phyloP scores from a whole-genome alignment of 768 basidiomycete genomes.

The Suillus americanus region DNA sequence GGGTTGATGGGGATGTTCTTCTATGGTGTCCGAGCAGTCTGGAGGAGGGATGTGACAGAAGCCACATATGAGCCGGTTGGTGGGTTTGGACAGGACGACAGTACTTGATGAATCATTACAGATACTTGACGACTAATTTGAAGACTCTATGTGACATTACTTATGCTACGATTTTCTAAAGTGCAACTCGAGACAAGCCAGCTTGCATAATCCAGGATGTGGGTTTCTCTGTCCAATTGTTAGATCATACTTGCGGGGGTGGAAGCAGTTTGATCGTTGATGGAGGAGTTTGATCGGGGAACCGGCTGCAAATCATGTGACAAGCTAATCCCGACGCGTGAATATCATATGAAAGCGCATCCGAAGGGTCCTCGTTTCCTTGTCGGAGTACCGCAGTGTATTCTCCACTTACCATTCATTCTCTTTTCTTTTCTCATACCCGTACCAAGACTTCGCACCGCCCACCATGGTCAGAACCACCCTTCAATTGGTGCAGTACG shows the following conservation, averaged over 20 bases:
- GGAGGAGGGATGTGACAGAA: slow-evolving; percentile 75
- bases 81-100: slow-evolving; percentile 65
- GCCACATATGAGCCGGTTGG: slow-evolving; percentile 91
- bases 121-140: slow-evolving; percentile 11
- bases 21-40: slow-evolving; percentile 66
- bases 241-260: neutral
- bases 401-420: neutral
- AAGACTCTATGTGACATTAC: slow-evolving; percentile 17
- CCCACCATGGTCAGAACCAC: slow-evolving; percentile 27
- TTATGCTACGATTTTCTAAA: slow-evolving; percentile 6
- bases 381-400: slow-evolving; percentile 12
- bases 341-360: slow-evolving; percentile 30
- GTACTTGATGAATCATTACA: slow-evolving; percentile 24
- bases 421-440: slow-evolving; percentile 7
- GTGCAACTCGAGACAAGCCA: neutral
- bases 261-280: neutral
- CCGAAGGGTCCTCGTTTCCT: neutral
- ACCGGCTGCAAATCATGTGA: slow-evolving; percentile 1
- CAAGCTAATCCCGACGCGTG: neutral
- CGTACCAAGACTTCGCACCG: slow-evolving; percentile 5
- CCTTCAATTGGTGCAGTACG: neutral
- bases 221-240: neutral
- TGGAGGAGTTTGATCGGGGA: slow-evolving; percentile 14
- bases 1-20: slow-evolving; percentile 67
- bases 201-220: neutral